Conservation (phyloP, 345 rosid species). For the Excoecaria cochinchinensis region DNA sequence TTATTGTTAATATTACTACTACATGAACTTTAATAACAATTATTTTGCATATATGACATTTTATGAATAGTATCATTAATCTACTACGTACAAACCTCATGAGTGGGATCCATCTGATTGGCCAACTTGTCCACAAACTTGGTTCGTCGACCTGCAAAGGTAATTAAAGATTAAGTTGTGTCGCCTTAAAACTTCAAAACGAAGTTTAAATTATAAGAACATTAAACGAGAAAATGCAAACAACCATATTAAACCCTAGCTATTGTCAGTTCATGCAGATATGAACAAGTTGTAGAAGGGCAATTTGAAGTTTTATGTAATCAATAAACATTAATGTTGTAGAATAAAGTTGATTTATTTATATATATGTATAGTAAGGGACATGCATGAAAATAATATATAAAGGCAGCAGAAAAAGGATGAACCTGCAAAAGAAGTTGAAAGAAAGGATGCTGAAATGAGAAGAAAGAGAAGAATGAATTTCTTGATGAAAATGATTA, state of each 20-base stretch:
- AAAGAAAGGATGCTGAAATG: constrained; percentile 39
- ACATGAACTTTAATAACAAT: background rate
- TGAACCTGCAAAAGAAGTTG: constrained; percentile 53
- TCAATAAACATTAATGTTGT: no score
- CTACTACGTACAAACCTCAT: constrained; percentile 31
- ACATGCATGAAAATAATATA: constrained; percentile 5
- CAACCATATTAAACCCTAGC: background rate
- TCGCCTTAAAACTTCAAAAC: background rate
- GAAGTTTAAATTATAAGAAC: background rate
- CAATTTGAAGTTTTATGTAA: no score
- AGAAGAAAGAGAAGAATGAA: constrained; percentile 50
- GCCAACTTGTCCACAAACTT: constrained; percentile 25
- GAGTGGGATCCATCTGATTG: constrained; percentile 23
- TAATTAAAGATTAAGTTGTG: background rate
- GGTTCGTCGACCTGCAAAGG: constrained; percentile 46
- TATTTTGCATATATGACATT: background rate
- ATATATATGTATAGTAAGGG: background rate
- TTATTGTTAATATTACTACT: background rate
- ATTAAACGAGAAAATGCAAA: background rate
- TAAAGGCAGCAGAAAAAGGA: constrained; percentile 21
- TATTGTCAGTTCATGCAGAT: background rate
- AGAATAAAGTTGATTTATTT: no score
- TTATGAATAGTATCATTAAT: background rate
- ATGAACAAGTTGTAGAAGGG: no score
- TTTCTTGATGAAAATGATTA: constrained; percentile 43